phyloP scores from a whole-genome alignment of 257 asterid species.

The Nemophila menziesii region DNA sequence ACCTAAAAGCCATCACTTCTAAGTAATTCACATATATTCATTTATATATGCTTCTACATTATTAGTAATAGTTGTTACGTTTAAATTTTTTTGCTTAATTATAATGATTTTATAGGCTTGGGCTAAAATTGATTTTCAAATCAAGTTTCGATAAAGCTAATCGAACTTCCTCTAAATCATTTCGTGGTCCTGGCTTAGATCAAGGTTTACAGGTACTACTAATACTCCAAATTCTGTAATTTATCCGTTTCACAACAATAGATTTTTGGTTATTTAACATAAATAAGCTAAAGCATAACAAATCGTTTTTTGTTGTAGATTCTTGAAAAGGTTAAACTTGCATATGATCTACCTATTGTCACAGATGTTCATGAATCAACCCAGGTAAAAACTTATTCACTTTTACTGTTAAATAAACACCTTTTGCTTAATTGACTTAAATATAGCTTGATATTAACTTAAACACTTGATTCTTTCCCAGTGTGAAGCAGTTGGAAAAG shows the following conservation, averaged over 20 bases:
- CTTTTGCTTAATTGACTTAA: neutral
- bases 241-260: neutral
- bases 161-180: slow-evolving; percentile 78
- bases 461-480: slow-evolving; percentile 19
- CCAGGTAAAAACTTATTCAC: slow-evolving; percentile 33
- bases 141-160: slow-evolving; percentile 91
- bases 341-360: slow-evolving; percentile 57
- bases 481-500: slow-evolving; percentile 97
- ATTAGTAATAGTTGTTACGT: neutral
- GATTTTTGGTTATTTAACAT: neutral
- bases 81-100: neutral
- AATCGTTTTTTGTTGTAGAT: slow-evolving; percentile 27
- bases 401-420: neutral
- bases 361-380: slow-evolving; percentile 74
- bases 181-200: slow-evolving; percentile 76
- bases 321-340: slow-evolving; percentile 72
- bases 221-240: no score
- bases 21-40: slow-evolving; percentile 22
- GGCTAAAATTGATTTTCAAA: slow-evolving; percentile 60
- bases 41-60: neutral
- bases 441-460: neutral
- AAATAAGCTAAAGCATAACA: neutral
- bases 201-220: slow-evolving; percentile 61
- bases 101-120: slow-evolving; percentile 30
- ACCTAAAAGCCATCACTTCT: slow-evolving; percentile 43